Evolutionary conservation across 2,329 filamentous ascomycete genomes (phyloP), one percentile per base, ranked within the genome.

Genomic region (Chlorencoelia australis): DNA sequence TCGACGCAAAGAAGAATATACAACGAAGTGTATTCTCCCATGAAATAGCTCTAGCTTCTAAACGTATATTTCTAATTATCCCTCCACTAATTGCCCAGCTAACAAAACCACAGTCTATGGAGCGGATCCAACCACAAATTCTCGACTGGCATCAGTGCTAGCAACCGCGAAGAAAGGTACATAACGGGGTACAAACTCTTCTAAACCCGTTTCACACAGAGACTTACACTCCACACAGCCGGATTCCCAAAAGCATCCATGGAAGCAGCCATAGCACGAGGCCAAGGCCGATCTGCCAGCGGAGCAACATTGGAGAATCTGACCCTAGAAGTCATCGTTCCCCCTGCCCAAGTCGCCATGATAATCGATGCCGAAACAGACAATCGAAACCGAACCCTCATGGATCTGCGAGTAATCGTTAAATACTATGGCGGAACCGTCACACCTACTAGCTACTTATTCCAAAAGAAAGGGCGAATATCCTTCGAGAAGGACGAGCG

Each of bases 281-380:
- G 91, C 2, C 88, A 95, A 57, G 89, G 91, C 27, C 73, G 80
- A 45, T 88, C 87, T 16, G 62, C 76, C 2, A 73, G 72, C 4
- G 91, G 91, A 35, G 72, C 73, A 11, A 69, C 75, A 10, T 73
- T 96, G n/a, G 88, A 95, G 56, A 67, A 65, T 21, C 59, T 91
- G 34, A 82, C 77, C 1, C 69, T 94, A 34, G 89, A 96, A 65
- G 79, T 78, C 17, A 82, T 95, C 47, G 63, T 93, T 42, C 82
- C 84, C 2, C 74, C 79, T 2, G 73, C 80, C 6, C 31, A 33
- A 20, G 72, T 87, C 2, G 86, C 84, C 8, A 66, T 89, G 5
- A 78, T 96, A 8, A 73, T 94, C 53, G 87, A 95, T 50, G 77
- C 81, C 50, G 81, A 91, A 59, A 89, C 86, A 4, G 88, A 94